Conservation (phyloP, 768 basidiomycete species). For the Lactarius vividus region DNA sequence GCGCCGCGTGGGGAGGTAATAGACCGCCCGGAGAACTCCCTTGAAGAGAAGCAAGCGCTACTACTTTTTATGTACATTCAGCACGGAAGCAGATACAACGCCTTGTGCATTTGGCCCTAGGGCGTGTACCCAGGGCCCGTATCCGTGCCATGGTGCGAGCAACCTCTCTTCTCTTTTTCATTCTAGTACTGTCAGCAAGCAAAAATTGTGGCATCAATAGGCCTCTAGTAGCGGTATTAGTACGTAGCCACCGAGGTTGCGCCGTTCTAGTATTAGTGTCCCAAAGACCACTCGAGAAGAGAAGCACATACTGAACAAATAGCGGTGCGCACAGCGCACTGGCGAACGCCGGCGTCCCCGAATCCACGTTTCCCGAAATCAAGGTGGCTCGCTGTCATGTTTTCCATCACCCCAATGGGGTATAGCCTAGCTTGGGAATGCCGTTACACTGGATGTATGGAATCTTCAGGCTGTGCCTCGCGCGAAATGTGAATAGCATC, state of each 20-base stretch:
- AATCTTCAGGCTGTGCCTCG: not conserved
- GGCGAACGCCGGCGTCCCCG: not conserved
- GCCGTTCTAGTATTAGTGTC: not conserved
- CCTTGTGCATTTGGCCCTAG: not conserved
- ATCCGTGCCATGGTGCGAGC: not conserved
- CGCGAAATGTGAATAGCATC: not conserved
- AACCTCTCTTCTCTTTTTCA: not conserved
- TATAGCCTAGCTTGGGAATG: not conserved
- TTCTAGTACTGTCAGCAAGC: not conserved
- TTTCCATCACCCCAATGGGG: not conserved
- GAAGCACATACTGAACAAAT: not conserved
- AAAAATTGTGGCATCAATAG: not conserved
- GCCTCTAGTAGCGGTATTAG: not conserved
- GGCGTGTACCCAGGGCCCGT: not conserved
- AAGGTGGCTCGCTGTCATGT: not conserved
- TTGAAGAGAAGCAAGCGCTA: not conserved
- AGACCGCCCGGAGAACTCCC: slow-evolving; percentile 8
- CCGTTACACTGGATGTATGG: not conserved
- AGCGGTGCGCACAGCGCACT: not conserved
- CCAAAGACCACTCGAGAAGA: not conserved
- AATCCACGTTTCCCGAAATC: not conserved
- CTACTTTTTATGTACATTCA: not conserved
- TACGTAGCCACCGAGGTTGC: not conserved
- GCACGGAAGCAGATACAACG: not conserved
- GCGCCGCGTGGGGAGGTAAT: slow-evolving; percentile 8